Evolutionary conservation across 108 stramenopile genomes (phyloP).

Genomic region (Epithemia pelagica): DNA sequence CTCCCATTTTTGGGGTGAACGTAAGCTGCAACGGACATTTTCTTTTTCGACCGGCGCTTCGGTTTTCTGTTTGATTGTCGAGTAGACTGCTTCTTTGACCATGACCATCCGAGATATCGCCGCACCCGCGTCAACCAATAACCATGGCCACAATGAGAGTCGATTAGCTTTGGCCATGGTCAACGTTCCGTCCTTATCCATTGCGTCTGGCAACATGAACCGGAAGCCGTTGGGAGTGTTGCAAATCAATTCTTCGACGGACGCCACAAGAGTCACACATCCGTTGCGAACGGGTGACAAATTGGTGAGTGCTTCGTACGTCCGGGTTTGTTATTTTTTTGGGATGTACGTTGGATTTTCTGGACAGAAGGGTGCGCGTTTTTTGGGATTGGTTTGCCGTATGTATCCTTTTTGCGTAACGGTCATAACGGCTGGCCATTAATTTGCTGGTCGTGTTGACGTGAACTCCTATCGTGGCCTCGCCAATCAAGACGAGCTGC

Average conservation of each 20-base stretch:
- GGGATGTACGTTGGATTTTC: not conserved
- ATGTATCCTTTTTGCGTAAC: not conserved
- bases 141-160: too few relatives aligned
- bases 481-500: conserved; percentile 1
- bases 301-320: not conserved
- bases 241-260: not conserved
- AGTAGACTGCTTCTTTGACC: not conserved
- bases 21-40: not conserved
- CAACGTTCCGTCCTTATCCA: not conserved
- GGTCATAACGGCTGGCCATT: not conserved
- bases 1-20: not conserved
- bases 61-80: too few relatives aligned
- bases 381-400: not conserved
- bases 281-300: not conserved
- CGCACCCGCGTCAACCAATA: not conserved
- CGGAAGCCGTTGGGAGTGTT: not conserved
- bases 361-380: not conserved
- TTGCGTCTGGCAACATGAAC: not conserved
- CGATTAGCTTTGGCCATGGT: not conserved
- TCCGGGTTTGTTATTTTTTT: not conserved
- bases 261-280: not conserved
- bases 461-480: not conserved
- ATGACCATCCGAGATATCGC: not conserved
- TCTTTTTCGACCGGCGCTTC: not conserved
- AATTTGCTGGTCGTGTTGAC: not conserved